Evolutionary conservation across 1,139 yeast genomes (phyloP).

Genomic region (Diutina neorugosa): DNA sequence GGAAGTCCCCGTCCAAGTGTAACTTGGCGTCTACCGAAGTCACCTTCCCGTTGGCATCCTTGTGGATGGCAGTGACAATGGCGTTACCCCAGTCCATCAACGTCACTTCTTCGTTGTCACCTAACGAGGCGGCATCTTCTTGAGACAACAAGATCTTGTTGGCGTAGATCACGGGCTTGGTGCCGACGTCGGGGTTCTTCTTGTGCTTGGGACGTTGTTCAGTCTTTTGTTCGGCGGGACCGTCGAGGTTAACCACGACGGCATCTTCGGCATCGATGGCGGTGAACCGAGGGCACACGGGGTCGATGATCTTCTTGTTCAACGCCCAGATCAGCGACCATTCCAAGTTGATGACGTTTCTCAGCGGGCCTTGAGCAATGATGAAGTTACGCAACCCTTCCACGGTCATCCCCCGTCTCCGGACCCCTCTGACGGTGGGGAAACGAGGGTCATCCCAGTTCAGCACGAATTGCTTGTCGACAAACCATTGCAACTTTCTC

Average conservation of each 20-base stretch:
- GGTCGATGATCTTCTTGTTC: constrained; percentile 93
- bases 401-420: constrained; percentile 98
- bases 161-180: constrained; percentile 62
- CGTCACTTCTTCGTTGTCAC: constrained; percentile 76
- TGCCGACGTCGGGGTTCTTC: constrained; percentile 88
- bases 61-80: constrained; percentile 60
- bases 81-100: constrained; percentile 99
- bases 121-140: constrained; percentile 70
- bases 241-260: constrained; percentile 59
- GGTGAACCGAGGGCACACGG: constrained; percentile 89
- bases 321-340: constrained; percentile 97
- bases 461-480: constrained; percentile 70
- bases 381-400: constrained; percentile 92
- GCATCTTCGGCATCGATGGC: constrained; percentile 55
- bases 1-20: constrained; percentile 94
- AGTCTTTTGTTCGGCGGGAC: constrained; percentile 46
- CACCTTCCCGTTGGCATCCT: constrained; percentile 29
- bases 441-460: constrained; percentile 99
- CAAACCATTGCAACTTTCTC: constrained; percentile 98
- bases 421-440: constrained; percentile 97
- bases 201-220: constrained; percentile 89
- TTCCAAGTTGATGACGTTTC: constrained; percentile 88
- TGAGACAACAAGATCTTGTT: constrained; percentile 68
- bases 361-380: constrained; percentile 92
- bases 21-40: constrained; percentile 64